Conservation (phyloP, 331 rosid species). For the Rosa hybrid region DNA sequence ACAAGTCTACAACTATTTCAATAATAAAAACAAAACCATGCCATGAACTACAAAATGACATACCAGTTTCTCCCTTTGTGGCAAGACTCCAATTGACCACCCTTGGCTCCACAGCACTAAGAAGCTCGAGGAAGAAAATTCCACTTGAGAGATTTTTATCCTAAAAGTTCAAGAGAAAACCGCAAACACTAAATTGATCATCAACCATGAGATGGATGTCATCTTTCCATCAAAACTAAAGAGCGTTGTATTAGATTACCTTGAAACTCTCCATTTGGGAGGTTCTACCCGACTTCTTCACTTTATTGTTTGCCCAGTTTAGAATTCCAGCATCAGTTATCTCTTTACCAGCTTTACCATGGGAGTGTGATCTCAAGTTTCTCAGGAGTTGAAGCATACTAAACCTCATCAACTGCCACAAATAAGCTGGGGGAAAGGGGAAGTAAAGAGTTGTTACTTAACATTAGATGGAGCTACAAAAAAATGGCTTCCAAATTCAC, state of each 20-base stretch:
- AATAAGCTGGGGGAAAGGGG: slow-evolving; percentile 50
- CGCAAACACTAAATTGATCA: slow-evolving; percentile 10
- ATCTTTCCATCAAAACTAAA: slow-evolving; percentile 1
- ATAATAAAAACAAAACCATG: background rate
- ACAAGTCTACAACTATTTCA: background rate
- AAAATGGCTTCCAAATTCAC: background rate
- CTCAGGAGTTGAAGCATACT: slow-evolving; percentile 91
- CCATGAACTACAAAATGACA: slow-evolving; percentile 20
- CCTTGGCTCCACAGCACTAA: slow-evolving; percentile 94
- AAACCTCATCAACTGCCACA: slow-evolving; percentile 99
- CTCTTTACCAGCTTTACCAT: slow-evolving; percentile 80
- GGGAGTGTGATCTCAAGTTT: slow-evolving; percentile 93
- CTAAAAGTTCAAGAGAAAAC: slow-evolving; percentile 44
- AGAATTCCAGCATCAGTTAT: slow-evolving; percentile 87
- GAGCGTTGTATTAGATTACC: slow-evolving; percentile 47
- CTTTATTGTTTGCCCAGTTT: slow-evolving; percentile 90
- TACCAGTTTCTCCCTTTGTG: slow-evolving; percentile 94
- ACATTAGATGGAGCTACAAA: background rate
- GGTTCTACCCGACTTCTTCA: slow-evolving; percentile 74
- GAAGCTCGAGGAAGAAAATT: slow-evolving; percentile 91
- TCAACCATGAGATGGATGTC: background rate
- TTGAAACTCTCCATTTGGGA: slow-evolving; percentile 89
- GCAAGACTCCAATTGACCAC: slow-evolving; percentile 98
- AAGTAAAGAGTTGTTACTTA: slow-evolving; percentile 15
- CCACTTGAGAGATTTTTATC: slow-evolving; percentile 91